A percentile compares a stretch with the other conserved stretches of the same genome.
These are phyloP conservation scores for Tylopilus felleus DNA, from an alignment of 768 basidiomycete genomes.

Conservation along the genomic window DNA sequence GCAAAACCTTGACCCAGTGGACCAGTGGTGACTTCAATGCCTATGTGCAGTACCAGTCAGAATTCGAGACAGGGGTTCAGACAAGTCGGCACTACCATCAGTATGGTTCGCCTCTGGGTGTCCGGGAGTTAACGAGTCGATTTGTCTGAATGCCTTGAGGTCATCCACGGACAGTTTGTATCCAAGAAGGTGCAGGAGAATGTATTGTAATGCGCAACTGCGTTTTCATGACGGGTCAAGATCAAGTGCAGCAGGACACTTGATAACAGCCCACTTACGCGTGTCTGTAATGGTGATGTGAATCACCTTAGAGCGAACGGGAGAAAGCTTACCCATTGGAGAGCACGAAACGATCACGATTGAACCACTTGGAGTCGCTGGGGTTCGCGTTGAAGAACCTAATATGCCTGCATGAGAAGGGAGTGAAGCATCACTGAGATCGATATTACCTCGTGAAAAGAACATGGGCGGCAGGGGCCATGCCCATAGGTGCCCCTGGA, in stretches of 20 bases:
- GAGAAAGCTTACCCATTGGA: slow-evolving; percentile 74
- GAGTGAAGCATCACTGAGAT: background rate
- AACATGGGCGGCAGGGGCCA: slow-evolving; percentile 82
- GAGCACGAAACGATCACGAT: slow-evolving; percentile 94
- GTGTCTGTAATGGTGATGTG: slow-evolving; percentile 45
- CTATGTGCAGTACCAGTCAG: slow-evolving; percentile 31
- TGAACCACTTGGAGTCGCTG: slow-evolving; percentile 88
- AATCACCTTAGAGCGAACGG: slow-evolving; percentile 1
- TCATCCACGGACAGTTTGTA: slow-evolving; percentile 92
- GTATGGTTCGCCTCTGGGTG: slow-evolving; percentile 82
- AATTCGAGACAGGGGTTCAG: background rate
- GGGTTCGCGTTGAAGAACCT: slow-evolving; percentile 90
- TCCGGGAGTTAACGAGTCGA: slow-evolving; percentile 87
- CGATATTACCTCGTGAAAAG: slow-evolving; percentile 64
- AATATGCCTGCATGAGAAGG: background rate
- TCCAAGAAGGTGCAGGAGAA: slow-evolving; percentile 85
- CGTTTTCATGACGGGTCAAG: slow-evolving; percentile 7
- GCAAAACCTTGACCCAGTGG: slow-evolving; percentile 94
- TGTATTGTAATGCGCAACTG: slow-evolving; percentile 93
- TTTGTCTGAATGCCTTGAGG: slow-evolving; percentile 88
- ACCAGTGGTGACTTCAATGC: slow-evolving; percentile 91
- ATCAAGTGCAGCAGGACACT: background rate
- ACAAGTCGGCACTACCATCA: slow-evolving; percentile 40
- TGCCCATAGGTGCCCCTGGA: slow-evolving; percentile 88
- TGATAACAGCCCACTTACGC: slow-evolving; percentile 48